A percentile compares a stretch with the other conserved stretches of the same genome.
Evolutionary conservation across 2,329 filamentous ascomycete genomes (phyloP).

Genomic region (Aspergillus novofumigatus): DNA sequence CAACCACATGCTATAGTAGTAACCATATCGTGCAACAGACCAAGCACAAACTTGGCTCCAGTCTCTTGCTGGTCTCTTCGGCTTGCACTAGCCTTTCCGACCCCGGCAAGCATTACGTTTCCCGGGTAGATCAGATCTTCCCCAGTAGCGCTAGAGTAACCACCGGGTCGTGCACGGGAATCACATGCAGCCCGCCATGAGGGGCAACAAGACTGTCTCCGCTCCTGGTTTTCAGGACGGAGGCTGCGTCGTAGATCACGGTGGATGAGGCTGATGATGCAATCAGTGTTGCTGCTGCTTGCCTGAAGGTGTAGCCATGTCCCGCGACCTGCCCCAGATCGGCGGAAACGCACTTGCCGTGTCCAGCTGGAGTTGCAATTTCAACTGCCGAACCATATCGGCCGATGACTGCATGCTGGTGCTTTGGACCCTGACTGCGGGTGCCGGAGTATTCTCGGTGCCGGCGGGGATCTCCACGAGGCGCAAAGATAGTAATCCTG

Average conservation of each 20-base stretch:
- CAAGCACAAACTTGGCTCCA: conserved; percentile 18
- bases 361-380: conserved; percentile 8
- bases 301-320: conserved; percentile 16
- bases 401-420: not conserved
- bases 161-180: conserved; percentile 7
- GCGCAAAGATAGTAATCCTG: conserved; percentile 19
- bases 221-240: not conserved
- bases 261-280: not conserved
- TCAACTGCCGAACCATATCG: not conserved
- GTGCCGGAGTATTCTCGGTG: not conserved
- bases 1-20: too few relatives aligned
- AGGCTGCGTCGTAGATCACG: not conserved
- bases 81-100: conserved; percentile 5
- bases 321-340: conserved; percentile 21
- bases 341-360: conserved; percentile 8
- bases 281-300: not conserved
- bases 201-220: conserved; percentile 6
- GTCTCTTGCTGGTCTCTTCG: conserved; percentile 13
- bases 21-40: too few relatives aligned
- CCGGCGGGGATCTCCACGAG: conserved; percentile 12
- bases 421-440: not conserved
- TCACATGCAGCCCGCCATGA: conserved; percentile 17
- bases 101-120: conserved; percentile 16
- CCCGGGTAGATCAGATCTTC: conserved; percentile 21
- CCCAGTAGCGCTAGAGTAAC: conserved; percentile 18